These are phyloP conservation scores for Candida arabinofermentans DNA, from an alignment of 805 yeast species.

Conservation along the genomic window DNA sequence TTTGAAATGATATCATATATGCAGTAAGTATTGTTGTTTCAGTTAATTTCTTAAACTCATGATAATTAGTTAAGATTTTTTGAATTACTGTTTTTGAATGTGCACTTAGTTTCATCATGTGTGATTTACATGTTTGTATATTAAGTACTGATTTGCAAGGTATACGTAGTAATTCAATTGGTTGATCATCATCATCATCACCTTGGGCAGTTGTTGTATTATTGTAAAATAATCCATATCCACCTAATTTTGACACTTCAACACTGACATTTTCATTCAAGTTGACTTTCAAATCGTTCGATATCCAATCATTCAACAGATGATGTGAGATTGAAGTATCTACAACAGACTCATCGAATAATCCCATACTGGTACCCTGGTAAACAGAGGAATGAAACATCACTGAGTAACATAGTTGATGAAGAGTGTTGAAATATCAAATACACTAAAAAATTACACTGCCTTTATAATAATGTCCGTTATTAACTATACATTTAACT, in stretches of 20 bases:
- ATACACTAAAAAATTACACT: no score
- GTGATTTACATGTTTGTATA: constrained; percentile 24
- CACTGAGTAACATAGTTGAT: no score
- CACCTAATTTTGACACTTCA: constrained; percentile 24
- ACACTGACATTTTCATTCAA: constrained; percentile 11
- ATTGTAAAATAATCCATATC: constrained; percentile 35
- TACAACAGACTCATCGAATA: constrained; percentile 1
- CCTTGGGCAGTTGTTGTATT: background rate
- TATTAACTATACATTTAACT: background rate
- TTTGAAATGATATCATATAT: constrained; percentile 22
- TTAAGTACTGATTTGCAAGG: constrained; percentile 32
- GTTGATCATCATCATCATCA: constrained; percentile 2
- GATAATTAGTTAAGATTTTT: constrained; percentile 13
- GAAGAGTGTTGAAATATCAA: no score
- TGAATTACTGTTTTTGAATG: constrained; percentile 19
- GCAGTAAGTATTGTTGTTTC: constrained; percentile 25
- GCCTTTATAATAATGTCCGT: no score
- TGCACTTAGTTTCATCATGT: constrained; percentile 11
- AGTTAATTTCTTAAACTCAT: constrained; percentile 9
- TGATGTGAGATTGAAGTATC: background rate
- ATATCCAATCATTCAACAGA: constrained; percentile 11
- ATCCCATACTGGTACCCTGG: background rate
- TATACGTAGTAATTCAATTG: constrained; percentile 36
- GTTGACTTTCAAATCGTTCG: constrained; percentile 4
- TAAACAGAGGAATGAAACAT: no score